These are phyloP conservation scores for Botryotinia calthae DNA, from an alignment of 2,329 filamentous ascomycete genomes.

Conservation along the genomic window DNA sequence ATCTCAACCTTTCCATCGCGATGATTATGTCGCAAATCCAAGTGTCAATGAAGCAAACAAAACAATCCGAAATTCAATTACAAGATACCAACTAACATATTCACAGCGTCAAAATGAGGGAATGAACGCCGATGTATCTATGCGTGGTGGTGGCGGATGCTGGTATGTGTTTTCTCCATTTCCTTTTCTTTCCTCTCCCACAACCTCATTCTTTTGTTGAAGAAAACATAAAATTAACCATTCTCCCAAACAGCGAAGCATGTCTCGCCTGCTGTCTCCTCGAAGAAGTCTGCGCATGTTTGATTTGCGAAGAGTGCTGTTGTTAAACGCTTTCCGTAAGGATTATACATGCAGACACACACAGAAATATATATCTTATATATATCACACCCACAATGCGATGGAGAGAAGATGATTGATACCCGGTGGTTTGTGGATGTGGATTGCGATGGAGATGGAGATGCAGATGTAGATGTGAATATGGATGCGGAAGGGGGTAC, in stretches of 20 bases:
- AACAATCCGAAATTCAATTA: neutral
- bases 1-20: neutral
- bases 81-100: neutral
- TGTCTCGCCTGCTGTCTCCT: slow-evolving; percentile 21
- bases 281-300: slow-evolving; percentile 14
- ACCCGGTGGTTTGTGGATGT: neutral
- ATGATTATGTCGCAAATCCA: neutral
- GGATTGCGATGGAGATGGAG: neutral
- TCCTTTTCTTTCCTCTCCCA: neutral
- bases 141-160: slow-evolving; percentile 18
- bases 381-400: neutral
- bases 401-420: neutral
- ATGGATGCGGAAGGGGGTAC: neutral
- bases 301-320: slow-evolving; percentile 18
- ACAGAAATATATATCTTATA: neutral
- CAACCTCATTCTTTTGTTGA: no score
- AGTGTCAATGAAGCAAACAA: no score
- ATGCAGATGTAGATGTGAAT: neutral
- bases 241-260: neutral
- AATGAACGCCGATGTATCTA: slow-evolving; percentile 14
- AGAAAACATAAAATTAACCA: neutral
- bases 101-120: slow-evolving; percentile 18
- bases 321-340: neutral
- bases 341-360: neutral
- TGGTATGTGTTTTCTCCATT: slow-evolving; percentile 1